Percentiles rank a stretch among this genome's conserved stretches.
phyloP scores from a whole-genome alignment of 2,329 filamentous ascomycete species.

The Colletotrichum incanum region DNA sequence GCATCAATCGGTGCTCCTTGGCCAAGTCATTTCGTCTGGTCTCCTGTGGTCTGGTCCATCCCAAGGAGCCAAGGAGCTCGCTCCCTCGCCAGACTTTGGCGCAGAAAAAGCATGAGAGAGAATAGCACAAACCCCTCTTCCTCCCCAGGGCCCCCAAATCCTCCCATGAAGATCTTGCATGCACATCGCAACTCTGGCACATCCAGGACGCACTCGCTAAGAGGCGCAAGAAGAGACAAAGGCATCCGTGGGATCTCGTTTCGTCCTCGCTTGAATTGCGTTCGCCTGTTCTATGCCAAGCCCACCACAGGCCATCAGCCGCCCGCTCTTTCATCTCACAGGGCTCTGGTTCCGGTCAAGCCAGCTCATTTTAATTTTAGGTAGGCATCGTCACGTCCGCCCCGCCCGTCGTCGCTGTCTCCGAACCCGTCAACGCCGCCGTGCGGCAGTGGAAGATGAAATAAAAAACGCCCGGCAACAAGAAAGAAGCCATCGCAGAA shows the following conservation, averaged over 20 bases:
- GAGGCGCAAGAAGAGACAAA: slow-evolving; percentile 1
- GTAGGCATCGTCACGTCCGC: background rate
- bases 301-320: slow-evolving; percentile 14
- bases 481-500: background rate
- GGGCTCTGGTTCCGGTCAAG: background rate
- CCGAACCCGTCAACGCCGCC: slow-evolving; percentile 6
- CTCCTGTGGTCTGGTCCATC: background rate
- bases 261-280: too few species aligned
- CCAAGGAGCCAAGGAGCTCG: background rate
- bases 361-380: background rate
- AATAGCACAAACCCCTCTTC: slow-evolving; percentile 29
- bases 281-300: slow-evolving; percentile 10
- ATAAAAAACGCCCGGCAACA: background rate
- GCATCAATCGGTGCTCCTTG: background rate
- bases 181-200: slow-evolving; percentile 10
- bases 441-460: background rate
- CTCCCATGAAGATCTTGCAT: slow-evolving; percentile 4
- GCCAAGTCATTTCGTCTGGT: too few species aligned
- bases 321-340: slow-evolving; percentile 24
- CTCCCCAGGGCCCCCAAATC: background rate
- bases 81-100: background rate
- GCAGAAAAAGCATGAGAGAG: slow-evolving; percentile 18
- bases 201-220: background rate
- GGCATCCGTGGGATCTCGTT: background rate
- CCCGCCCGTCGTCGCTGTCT: slow-evolving; percentile 14